phyloP scores from a whole-genome alignment of 805 yeast genomes.

The Wickerhamiella alocasiicola region DNA sequence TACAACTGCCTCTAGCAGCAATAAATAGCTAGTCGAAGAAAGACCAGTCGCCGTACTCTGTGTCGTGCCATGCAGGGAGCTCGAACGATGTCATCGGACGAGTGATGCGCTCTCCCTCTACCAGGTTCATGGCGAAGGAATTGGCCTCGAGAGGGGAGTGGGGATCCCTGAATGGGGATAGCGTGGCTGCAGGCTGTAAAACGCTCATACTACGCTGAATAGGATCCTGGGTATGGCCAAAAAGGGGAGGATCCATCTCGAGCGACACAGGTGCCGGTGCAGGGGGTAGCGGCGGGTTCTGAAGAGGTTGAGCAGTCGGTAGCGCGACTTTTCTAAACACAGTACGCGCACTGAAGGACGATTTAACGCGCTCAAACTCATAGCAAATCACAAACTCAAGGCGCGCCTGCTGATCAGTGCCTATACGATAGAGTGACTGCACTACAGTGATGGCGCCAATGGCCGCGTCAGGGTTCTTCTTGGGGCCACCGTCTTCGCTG shows the following conservation, averaged over 20 bases:
- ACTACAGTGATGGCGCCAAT: slow-evolving; percentile 26
- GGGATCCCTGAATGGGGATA: slow-evolving; percentile 5
- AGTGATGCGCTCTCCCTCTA: slow-evolving; percentile 14
- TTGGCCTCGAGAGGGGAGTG: slow-evolving; percentile 1
- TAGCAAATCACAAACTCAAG: slow-evolving; percentile 26
- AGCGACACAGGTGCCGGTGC: slow-evolving; percentile 5
- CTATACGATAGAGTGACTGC: slow-evolving; percentile 23
- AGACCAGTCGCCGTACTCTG: slow-evolving; percentile 13
- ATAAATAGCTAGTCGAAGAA: slow-evolving; percentile 13
- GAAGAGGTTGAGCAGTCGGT: background rate
- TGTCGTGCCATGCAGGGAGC: slow-evolving; percentile 14
- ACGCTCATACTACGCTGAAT: slow-evolving; percentile 11
- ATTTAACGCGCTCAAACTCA: slow-evolving; percentile 28
- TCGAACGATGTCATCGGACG: slow-evolving; percentile 16
- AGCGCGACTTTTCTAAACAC: slow-evolving; percentile 25
- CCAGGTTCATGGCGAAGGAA: slow-evolving; percentile 7
- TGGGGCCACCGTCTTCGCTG: slow-evolving; percentile 12
- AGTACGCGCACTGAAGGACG: slow-evolving; percentile 28
- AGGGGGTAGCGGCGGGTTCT: slow-evolving; percentile 6
- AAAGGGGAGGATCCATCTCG: slow-evolving; percentile 8
- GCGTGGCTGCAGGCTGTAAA: slow-evolving; percentile 7
- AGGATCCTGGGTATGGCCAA: slow-evolving; percentile 5
- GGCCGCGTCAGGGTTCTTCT: slow-evolving; percentile 23
- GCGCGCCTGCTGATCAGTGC: slow-evolving; percentile 14
- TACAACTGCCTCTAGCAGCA: background rate